Conservation (phyloP, 495 filamentous ascomycete species). For the Glonium stellatum region DNA sequence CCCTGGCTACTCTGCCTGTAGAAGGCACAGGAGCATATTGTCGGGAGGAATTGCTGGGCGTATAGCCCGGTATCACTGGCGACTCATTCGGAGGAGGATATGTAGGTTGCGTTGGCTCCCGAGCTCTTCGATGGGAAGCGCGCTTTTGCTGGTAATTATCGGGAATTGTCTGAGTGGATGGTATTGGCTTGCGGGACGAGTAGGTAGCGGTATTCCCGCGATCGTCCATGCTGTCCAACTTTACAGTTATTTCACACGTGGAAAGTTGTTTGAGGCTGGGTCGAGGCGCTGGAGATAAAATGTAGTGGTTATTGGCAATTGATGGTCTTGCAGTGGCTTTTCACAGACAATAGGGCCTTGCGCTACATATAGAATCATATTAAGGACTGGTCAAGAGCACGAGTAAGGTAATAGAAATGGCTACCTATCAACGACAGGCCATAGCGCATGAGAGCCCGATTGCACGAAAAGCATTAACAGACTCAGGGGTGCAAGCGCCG, state of each 20-base stretch:
- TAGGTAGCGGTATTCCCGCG: constrained; percentile 19
- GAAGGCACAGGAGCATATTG: constrained; percentile 10
- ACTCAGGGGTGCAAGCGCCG: background rate
- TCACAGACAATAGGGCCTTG: background rate
- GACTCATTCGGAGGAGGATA: constrained; percentile 5
- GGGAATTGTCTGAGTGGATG: constrained; percentile 6
- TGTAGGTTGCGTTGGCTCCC: constrained; percentile 13
- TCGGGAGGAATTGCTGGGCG: constrained; percentile 16
- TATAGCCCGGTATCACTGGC: constrained; percentile 2
- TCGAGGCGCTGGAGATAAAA: background rate
- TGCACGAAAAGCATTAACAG: background rate
- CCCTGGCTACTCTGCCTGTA: constrained; percentile 35
- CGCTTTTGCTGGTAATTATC: constrained; percentile 24
- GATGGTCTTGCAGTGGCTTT: background rate
- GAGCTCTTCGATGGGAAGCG: constrained; percentile 13
- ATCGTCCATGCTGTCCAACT: constrained; percentile 18
- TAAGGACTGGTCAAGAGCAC: background rate
- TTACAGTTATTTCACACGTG: background rate
- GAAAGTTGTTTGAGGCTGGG: background rate
- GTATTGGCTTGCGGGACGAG: constrained; percentile 10
- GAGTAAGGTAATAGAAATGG: background rate
- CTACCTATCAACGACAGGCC: background rate
- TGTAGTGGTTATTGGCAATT: background rate
- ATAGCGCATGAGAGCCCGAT: background rate
- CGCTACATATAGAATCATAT: background rate